Base-by-base conservation (phyloP, 352 stramenopile genomes). In the Phytophthora megakarya region DNA sequence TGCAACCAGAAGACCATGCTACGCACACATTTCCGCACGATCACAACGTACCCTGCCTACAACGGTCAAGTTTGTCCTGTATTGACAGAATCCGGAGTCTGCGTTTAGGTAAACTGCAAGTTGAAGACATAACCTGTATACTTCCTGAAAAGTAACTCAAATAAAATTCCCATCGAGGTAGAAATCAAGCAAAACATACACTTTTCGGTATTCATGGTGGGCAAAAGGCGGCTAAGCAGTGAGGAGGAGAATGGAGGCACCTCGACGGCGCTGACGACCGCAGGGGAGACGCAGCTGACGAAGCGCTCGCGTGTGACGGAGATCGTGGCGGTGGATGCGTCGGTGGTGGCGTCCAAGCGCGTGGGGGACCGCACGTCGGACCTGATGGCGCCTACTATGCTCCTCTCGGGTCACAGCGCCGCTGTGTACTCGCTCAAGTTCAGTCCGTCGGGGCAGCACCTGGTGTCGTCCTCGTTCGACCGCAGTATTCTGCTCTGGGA, bases 401-500 rank as follows among this genome's bases (percentile, higher is more conserved):
- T 92, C 43, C 82, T 95, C 48, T 79, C 82, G 26, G 86, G 86
- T 23, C 86, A 95, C 58, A 80, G 76, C 60, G 86, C 86, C 7
- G 74, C 82, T 3, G 79, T 93, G 26, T 84, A 91, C 65, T 93
- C 86, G 48, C 71, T 95, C 56, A 89, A 91, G 61, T 93, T 95
- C 56, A 88, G 87, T 65, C 73, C 84, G 5, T 82, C 62, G n/a
- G 86, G 86, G 0, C 75, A 89, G 65, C 84, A 90, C 59, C 59
- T 78, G 38, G 84, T 81, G 19, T 93, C 86, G 9, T 70, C 72
- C 6, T 95, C 86, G 6, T 92, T 92, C 61, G 84, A 93, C 32
- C 76, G 75, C 10, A 83, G 65, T 8, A 91, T 95, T 53, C 67
- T 98, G 37, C 65, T 98, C 12, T 98, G 92, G 92, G 87, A 97